phyloP scores from a whole-genome alignment of 768 basidiomycete species.

The Chalciporus piperatus region DNA sequence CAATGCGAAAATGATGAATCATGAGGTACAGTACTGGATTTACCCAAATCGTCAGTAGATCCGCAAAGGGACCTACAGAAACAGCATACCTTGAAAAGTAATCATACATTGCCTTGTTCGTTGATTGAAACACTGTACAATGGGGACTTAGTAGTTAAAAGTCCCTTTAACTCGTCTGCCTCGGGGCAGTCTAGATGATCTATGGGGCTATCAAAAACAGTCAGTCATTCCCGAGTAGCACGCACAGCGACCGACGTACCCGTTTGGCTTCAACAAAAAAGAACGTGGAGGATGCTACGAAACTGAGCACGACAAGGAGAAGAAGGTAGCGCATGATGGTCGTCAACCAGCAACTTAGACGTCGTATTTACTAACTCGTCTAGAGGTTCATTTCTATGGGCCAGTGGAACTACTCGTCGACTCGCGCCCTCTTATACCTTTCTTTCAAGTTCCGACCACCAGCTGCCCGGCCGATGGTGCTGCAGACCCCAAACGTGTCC shows the following conservation, averaged over 20 bases:
- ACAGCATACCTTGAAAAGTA: constrained; percentile 14
- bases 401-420: constrained; percentile 8
- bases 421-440: constrained; percentile 22
- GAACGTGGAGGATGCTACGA: constrained; percentile 28
- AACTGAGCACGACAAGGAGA: constrained; percentile 27
- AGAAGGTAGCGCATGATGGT: constrained; percentile 26
- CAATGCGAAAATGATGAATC: neutral
- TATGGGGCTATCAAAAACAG: constrained; percentile 15
- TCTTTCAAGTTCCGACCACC: constrained; percentile 23
- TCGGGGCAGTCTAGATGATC: constrained; percentile 9
- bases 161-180: constrained; percentile 17
- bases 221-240: constrained; percentile 3
- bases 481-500: constrained; percentile 24
- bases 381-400: constrained; percentile 31
- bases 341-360: neutral
- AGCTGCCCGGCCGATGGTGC: neutral
- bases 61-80: neutral
- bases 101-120: constrained; percentile 21
- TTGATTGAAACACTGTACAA: neutral
- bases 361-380: constrained; percentile 9
- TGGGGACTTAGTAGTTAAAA: constrained; percentile 28
- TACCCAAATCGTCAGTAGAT: neutral
- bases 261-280: constrained; percentile 29
- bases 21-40: neutral
- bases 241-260: constrained; percentile 15